Conservation (phyloP, 1,284 basidiomycete species). For the Omphalotus olearius region DNA sequence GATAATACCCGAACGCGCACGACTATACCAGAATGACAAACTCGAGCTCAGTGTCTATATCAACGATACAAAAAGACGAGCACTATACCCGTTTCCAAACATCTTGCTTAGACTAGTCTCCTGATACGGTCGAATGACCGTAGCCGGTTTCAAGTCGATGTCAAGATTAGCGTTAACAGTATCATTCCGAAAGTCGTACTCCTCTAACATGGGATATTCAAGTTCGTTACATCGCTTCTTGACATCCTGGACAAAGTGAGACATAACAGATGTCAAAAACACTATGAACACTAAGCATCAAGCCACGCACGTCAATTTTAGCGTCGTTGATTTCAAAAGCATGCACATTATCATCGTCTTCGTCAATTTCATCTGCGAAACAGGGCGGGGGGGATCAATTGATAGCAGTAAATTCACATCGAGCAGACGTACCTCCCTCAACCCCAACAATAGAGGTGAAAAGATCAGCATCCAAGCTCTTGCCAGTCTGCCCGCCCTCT, state of each 20-base stretch:
- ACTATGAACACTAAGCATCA: slow-evolving; percentile 3
- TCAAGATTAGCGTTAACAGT: slow-evolving; percentile 92
- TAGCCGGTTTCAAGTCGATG: slow-evolving; percentile 95
- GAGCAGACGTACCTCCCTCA: slow-evolving; percentile 62
- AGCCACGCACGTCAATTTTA: slow-evolving; percentile 76
- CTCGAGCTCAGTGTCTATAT: slow-evolving; percentile 6
- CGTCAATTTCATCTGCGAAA: slow-evolving; percentile 84
- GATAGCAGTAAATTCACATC: slow-evolving; percentile 8
- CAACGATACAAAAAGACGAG: neutral
- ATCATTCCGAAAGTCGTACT: slow-evolving; percentile 97
- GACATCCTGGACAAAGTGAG: slow-evolving; percentile 58
- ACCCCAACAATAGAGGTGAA: slow-evolving; percentile 93
- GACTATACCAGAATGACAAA: slow-evolving; percentile 43
- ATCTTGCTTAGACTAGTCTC: slow-evolving; percentile 97
- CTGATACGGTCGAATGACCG: slow-evolving; percentile 94
- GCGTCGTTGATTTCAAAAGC: slow-evolving; percentile 91
- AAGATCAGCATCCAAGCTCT: slow-evolving; percentile 63
- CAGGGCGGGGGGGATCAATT: neutral
- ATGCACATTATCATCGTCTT: slow-evolving; percentile 94
- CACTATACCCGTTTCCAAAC: slow-evolving; percentile 88
- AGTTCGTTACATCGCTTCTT: slow-evolving; percentile 93
- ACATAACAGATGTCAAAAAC: neutral
- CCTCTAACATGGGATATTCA: slow-evolving; percentile 94
- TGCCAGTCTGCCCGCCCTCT: slow-evolving; percentile 40
- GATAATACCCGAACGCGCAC: slow-evolving; percentile 96